Evolutionary conservation across 495 filamentous ascomycete species (phyloP).

Genomic region (Aspergillus heteromorphus): DNA sequence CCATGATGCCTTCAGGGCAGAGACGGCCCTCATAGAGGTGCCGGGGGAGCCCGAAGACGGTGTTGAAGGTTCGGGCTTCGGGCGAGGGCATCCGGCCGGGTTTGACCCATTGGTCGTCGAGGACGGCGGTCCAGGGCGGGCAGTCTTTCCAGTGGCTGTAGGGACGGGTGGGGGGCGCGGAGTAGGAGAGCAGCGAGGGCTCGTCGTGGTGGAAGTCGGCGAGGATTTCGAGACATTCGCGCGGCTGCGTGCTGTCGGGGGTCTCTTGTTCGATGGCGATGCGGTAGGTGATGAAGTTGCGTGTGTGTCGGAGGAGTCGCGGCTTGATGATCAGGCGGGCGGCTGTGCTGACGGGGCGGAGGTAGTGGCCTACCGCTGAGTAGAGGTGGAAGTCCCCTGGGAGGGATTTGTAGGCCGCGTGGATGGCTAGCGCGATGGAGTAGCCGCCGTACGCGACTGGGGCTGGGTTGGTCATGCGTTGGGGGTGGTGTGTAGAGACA

Average conservation of each 20-base stretch:
- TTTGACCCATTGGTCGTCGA: not conserved
- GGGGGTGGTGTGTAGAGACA: slow-evolving; percentile 1
- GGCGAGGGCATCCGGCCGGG: not conserved
- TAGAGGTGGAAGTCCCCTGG: slow-evolving; percentile 2
- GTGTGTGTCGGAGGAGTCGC: not conserved
- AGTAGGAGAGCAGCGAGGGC: not conserved
- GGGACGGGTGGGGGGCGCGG: not conserved
- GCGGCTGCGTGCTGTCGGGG: not conserved
- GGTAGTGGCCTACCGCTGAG: slow-evolving; percentile 1
- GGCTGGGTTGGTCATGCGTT: slow-evolving; percentile 8
- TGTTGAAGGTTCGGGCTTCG: not conserved
- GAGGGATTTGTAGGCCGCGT: slow-evolving; percentile 7
- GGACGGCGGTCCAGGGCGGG: not conserved
- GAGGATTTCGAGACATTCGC: slow-evolving; percentile 4
- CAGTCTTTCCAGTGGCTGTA: not conserved
- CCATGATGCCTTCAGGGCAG: slow-evolving; percentile 1
- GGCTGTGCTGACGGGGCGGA: slow-evolving; percentile 1
- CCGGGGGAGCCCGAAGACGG: not conserved
- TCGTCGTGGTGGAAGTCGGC: slow-evolving; percentile 7
- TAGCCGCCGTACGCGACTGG: slow-evolving; percentile 8
- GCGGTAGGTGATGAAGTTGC: slow-evolving; percentile 5
- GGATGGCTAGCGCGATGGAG: slow-evolving; percentile 3
- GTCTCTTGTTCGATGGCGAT: slow-evolving; percentile 1
- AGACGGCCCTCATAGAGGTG: slow-evolving; percentile 3
- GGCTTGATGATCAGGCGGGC: not conserved